These are phyloP conservation scores for Myriosclerotinia curreyana DNA, from an alignment of 2,329 filamentous ascomycete genomes.

Conservation along the genomic window DNA sequence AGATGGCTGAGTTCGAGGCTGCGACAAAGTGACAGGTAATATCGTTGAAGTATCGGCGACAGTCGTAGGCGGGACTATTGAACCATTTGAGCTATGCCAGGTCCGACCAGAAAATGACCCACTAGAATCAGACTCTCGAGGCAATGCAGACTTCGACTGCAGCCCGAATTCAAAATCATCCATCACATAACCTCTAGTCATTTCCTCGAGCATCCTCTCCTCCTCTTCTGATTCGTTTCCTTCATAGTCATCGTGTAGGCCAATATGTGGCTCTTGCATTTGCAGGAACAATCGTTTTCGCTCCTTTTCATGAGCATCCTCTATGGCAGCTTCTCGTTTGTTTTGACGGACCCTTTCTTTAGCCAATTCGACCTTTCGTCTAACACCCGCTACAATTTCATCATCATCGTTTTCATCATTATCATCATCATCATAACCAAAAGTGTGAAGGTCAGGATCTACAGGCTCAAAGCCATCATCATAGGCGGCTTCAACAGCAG, in stretches of 20 bases:
- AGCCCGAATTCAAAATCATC: conserved; percentile 78
- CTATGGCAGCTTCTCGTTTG: conserved; percentile 65
- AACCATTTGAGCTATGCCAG: conserved; percentile 76
- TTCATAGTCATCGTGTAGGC: conserved; percentile 60
- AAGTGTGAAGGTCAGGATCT: conserved; percentile 40
- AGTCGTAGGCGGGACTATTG: conserved; percentile 69
- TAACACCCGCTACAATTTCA: conserved; percentile 52
- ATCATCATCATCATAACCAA: conserved; percentile 40
- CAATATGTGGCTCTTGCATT: conserved; percentile 27
- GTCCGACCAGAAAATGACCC: conserved; percentile 67
- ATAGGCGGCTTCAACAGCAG: conserved; percentile 93
- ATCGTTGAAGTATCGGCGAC: conserved; percentile 56
- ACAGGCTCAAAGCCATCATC: conserved; percentile 83
- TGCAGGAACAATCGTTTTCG: conserved; percentile 43
- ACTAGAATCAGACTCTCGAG: conserved; percentile 80
- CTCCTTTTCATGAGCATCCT: conserved; percentile 59
- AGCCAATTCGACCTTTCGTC: conserved; percentile 68
- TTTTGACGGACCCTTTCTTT: conserved; percentile 73
- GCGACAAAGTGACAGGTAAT: conserved; percentile 34
- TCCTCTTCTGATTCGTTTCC: conserved; percentile 67
- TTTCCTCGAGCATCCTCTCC: conserved; percentile 78
- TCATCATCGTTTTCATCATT: conserved; percentile 46
- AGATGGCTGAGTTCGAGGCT: conserved; percentile 31
- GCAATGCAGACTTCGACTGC: conserved; percentile 63
- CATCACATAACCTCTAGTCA: conserved; percentile 78